phyloP scores from a whole-genome alignment of 2,329 filamentous ascomycete genomes.

The Diplodia mutila region DNA sequence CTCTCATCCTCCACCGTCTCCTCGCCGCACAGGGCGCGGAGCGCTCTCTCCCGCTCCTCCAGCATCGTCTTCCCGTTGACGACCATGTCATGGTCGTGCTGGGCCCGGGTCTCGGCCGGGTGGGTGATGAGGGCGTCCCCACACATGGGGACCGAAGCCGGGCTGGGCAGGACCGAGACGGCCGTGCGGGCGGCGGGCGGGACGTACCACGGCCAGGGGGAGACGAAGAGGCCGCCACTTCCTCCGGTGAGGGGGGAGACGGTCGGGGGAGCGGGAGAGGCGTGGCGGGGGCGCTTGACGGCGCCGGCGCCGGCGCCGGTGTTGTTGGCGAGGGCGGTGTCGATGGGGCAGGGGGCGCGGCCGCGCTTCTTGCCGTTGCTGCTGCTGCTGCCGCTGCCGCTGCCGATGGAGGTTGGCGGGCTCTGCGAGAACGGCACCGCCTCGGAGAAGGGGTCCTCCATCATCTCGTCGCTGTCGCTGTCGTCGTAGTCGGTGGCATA shows the following conservation, averaged over 20 bases:
- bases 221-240: not conserved
- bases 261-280: not conserved
- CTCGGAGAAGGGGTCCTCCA: not conserved
- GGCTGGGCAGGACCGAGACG: not conserved
- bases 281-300: too few relatives aligned
- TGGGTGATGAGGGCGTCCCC: not conserved
- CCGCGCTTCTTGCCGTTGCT: not conserved
- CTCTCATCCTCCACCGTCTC: not conserved
- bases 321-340: not conserved
- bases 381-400: not conserved
- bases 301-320: not conserved
- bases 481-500: not conserved
- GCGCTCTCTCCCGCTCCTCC: not conserved
- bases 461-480: not conserved
- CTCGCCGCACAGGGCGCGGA: slow-evolving; percentile 14
- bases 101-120: not conserved
- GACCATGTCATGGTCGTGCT: slow-evolving; percentile 6
- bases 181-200: too few relatives aligned
- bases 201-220: not conserved
- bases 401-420: not conserved
- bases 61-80: not conserved
- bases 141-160: too few relatives aligned
- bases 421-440: not conserved
- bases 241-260: not conserved
- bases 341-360: not conserved